Base-by-base conservation (phyloP, 2,329 filamentous ascomycete species). In the Tolypocladium tropicale region DNA sequence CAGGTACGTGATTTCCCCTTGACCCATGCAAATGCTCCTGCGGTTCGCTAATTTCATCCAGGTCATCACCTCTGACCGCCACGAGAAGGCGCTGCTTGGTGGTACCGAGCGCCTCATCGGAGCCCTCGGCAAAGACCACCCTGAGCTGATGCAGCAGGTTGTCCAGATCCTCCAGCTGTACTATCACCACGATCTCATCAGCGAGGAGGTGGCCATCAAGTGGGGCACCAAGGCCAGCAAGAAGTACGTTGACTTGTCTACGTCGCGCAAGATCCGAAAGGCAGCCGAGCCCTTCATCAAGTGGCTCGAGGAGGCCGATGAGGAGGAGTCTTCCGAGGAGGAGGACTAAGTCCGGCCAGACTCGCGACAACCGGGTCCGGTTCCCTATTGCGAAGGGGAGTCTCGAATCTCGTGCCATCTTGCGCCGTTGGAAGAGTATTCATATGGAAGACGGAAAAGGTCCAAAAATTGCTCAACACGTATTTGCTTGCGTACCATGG, bases 141-240 rank as follows among this genome's bases (percentile, higher is more conserved):
- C 92, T 1, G 86, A 93, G 50, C 81, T 96, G 66, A 83, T 72
- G 72, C 83, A 68, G 76, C 76, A 89, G 69, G 81, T 97, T 59
- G 88, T 91, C 61, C 90, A 90, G 72, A 89, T 99, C 65, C 81
- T 99, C 61, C 83, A 95, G 72, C 82, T 88, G 66, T 88, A 93
- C 76, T 99, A 97, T 75, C 84, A 96, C 74, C 81, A 90, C 67
- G 94, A 99, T 64, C 81, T 99, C 55, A 78, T 96, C 65, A 85
- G 81, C 53, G 94, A 99, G 77, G 92, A 96, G 61, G 83, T 91
- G 18, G 84, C 95, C 69, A 89, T 86, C 74, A 86, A 87, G 64
- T 99, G 94, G 93, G 93, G 92, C 62, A 81, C 83, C 69, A 96
- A 94, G 81, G 91, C 93, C 58, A 96, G 90, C 83, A 96, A 95